phyloP scores from a whole-genome alignment of 306 rosid species.

The Fragaria iinumae region DNA sequence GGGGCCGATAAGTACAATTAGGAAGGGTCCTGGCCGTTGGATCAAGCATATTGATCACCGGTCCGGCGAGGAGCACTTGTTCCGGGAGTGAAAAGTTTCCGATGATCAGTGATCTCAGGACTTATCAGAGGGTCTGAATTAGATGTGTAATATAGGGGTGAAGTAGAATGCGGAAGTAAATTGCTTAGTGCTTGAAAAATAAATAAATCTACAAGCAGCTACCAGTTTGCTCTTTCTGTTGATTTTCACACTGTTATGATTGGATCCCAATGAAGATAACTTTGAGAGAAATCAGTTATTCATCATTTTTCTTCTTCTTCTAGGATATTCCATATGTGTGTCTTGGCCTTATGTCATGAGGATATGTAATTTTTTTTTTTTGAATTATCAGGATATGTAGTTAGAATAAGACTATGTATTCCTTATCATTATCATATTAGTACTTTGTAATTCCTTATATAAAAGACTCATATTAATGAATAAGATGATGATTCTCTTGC shows the following conservation, averaged over 20 bases:
- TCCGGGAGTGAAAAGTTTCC: slow-evolving; percentile 31
- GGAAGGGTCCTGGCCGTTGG: slow-evolving; percentile 63
- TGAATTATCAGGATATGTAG: no score
- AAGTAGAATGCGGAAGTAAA: not conserved
- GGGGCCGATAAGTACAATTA: not conserved
- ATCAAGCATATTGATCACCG: slow-evolving; percentile 56
- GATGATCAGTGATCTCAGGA: not conserved
- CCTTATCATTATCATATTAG: no score
- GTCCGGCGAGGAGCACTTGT: slow-evolving; percentile 82
- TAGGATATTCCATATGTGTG: no score
- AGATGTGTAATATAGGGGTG: not conserved
- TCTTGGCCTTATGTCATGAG: no score
- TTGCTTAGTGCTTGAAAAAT: slow-evolving; percentile 15
- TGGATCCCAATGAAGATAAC: not conserved
- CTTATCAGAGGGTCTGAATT: slow-evolving; percentile 3
- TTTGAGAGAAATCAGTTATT: not conserved
- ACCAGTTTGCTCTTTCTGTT: not conserved
- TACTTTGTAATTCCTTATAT: no score
- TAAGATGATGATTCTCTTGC: no score
- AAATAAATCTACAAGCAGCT: slow-evolving; percentile 13
- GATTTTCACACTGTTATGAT: not conserved
- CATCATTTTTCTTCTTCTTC: not conserved
- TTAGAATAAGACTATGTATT: no score
- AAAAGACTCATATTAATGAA: no score
- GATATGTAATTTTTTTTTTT: no score